Percentiles rank a stretch among this genome's conserved stretches.
Evolutionary conservation across 1,284 basidiomycete genomes (phyloP).

Genomic region (Pterulicium gracile): DNA sequence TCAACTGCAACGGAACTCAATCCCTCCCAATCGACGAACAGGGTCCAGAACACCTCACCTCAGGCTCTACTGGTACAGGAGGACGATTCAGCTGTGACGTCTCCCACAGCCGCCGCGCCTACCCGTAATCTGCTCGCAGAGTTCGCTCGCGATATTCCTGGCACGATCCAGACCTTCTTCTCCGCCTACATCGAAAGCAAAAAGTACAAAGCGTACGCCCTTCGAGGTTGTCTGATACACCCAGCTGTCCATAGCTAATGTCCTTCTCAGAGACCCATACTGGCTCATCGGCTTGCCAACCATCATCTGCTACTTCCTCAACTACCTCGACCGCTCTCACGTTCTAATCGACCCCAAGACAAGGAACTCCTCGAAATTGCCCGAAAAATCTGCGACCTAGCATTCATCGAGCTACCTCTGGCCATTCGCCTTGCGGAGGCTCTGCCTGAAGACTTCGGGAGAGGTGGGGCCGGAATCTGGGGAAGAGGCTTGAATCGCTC

Average conservation of each 20-base stretch:
- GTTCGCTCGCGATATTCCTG: not conserved
- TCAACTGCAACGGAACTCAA: no score
- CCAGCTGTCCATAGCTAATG: not conserved
- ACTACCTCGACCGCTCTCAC: not conserved
- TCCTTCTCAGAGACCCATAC: not conserved
- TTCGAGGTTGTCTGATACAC: not conserved
- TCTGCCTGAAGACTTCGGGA: not conserved
- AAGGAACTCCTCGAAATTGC: not conserved
- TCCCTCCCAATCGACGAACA: no score
- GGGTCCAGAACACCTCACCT: no score
- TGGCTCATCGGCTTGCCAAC: not conserved
- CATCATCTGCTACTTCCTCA: slow-evolving; percentile 1
- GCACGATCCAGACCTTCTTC: not conserved
- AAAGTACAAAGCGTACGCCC: not conserved
- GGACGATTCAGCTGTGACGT: no score
- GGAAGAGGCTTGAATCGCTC: not conserved
- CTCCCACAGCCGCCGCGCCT: no score
- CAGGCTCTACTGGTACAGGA: no score
- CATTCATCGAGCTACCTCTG: not conserved
- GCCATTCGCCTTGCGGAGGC: not conserved
- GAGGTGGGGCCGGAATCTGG: not conserved
- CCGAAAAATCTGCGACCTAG: not conserved
- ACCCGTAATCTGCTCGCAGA: not conserved
- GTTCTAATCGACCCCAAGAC: not conserved
- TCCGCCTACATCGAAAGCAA: not conserved